These are phyloP conservation scores for Cucumis cinereus DNA, from an alignment of 306 rosid genomes.

Conservation along the genomic window DNA sequence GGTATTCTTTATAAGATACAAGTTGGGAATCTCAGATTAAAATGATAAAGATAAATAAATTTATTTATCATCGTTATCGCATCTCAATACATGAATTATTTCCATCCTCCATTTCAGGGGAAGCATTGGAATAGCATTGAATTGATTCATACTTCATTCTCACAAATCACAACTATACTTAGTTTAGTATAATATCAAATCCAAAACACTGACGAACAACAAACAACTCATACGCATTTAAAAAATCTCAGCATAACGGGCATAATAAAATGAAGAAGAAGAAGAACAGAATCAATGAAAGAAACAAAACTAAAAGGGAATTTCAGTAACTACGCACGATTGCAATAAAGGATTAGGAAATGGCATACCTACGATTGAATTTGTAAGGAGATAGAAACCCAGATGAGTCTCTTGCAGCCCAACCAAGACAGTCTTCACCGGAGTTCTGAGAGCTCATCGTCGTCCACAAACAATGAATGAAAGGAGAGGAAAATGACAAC, in stretches of 20 bases:
- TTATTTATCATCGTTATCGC: too few species aligned
- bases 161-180: too few species aligned
- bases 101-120: too few species aligned
- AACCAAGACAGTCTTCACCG: slow-evolving; percentile 46
- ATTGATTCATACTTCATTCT: too few species aligned
- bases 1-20: too few species aligned
- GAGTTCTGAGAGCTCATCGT: slow-evolving; percentile 31
- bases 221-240: background rate
- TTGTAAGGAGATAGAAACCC: slow-evolving; percentile 57
- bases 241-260: background rate
- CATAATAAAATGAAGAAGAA: background rate
- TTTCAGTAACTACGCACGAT: background rate
- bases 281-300: background rate
- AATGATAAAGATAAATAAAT: too few species aligned
- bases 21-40: too few species aligned
- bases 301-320: background rate
- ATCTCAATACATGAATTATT: too few species aligned
- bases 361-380: slow-evolving; percentile 52
- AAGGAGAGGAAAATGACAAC: background rate
- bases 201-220: background rate
- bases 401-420: slow-evolving; percentile 74
- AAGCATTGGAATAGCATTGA: too few species aligned
- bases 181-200: too few species aligned
- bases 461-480: background rate
- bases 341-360: background rate